phyloP scores from a whole-genome alignment of 2,329 filamentous ascomycete genomes.

The Blastomyces percursus region DNA sequence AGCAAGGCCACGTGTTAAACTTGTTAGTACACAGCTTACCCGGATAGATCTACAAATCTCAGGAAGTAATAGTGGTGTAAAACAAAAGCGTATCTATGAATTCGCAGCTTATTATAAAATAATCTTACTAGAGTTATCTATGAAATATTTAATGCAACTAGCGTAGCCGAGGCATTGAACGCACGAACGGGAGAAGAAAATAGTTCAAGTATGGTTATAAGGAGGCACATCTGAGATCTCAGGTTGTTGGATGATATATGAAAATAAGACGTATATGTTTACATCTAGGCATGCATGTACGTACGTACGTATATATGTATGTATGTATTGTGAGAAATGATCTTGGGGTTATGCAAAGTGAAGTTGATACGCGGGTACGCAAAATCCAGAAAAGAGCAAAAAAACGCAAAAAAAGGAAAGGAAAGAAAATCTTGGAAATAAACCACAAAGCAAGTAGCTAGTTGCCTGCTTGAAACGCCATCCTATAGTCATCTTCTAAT shows the following conservation, averaged over 20 bases:
- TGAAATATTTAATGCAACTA: not conserved
- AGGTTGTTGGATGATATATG: not conserved
- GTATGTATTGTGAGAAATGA: not conserved
- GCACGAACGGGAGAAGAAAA: no score
- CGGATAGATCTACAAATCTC: not conserved
- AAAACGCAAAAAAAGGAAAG: not conserved
- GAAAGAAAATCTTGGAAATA: not conserved
- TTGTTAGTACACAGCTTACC: no score
- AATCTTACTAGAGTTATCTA: not conserved
- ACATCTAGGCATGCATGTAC: not conserved
- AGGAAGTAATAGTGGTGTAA: not conserved
- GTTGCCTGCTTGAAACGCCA: not conserved
- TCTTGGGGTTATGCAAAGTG: not conserved
- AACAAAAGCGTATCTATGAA: not conserved
- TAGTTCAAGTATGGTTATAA: not conserved
- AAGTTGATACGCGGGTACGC: not conserved
- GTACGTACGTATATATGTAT: not conserved
- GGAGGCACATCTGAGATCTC: not conserved
- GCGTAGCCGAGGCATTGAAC: not conserved
- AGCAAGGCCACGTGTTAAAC: no score
- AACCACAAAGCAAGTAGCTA: not conserved
- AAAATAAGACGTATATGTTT: not conserved
- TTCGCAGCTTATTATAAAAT: not conserved
- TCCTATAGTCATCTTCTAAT: not conserved
- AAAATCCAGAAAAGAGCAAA: not conserved